Conservation (phyloP, 2,329 filamentous ascomycete species). For the Curvularia lunata region DNA sequence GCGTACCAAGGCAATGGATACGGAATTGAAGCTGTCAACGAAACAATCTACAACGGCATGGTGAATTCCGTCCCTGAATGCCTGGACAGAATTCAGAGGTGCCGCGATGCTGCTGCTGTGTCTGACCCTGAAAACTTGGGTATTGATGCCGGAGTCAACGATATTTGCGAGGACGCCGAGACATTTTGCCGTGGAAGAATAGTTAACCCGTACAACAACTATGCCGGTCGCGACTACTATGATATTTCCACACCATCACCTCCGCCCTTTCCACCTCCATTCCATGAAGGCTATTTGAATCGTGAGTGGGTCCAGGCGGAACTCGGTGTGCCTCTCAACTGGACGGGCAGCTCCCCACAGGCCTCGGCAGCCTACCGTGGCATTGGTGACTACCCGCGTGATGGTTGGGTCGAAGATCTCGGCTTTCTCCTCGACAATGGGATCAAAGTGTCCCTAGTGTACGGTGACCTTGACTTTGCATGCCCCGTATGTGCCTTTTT, state of each 20-base stretch:
- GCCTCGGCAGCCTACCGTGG: slow-evolving; percentile 27
- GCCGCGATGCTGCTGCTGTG: slow-evolving; percentile 20
- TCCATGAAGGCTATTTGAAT: slow-evolving; percentile 20
- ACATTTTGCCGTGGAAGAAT: slow-evolving; percentile 46
- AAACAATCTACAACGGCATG: slow-evolving; percentile 27
- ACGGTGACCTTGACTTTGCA: slow-evolving; percentile 43
- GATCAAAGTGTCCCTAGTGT: slow-evolving; percentile 29
- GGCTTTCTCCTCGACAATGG: slow-evolving; percentile 58
- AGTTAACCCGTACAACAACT: slow-evolving; percentile 24
- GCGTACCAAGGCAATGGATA: slow-evolving; percentile 19
- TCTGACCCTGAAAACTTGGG: slow-evolving; percentile 48
- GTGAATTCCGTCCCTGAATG: slow-evolving; percentile 22
- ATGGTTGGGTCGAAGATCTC: slow-evolving; percentile 53
- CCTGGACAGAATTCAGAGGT: slow-evolving; percentile 22
- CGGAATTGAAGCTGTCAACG: slow-evolving; percentile 19
- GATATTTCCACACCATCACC: slow-evolving; percentile 27
- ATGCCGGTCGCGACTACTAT: slow-evolving; percentile 28
- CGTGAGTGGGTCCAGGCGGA: slow-evolving; percentile 24
- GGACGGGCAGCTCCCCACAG: slow-evolving; percentile 25
- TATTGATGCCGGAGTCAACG: slow-evolving; percentile 38
- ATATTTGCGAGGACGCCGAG: slow-evolving; percentile 60
- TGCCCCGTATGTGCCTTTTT: slow-evolving; percentile 11
- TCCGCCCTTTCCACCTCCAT: slow-evolving; percentile 33
- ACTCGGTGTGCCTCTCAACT: slow-evolving; percentile 19
- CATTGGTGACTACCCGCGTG: slow-evolving; percentile 53